Percentiles rank a stretch among this genome's conserved stretches.
These are phyloP conservation scores for Jatropha curcas DNA, from an alignment of 345 rosid genomes.

Conservation along the genomic window DNA sequence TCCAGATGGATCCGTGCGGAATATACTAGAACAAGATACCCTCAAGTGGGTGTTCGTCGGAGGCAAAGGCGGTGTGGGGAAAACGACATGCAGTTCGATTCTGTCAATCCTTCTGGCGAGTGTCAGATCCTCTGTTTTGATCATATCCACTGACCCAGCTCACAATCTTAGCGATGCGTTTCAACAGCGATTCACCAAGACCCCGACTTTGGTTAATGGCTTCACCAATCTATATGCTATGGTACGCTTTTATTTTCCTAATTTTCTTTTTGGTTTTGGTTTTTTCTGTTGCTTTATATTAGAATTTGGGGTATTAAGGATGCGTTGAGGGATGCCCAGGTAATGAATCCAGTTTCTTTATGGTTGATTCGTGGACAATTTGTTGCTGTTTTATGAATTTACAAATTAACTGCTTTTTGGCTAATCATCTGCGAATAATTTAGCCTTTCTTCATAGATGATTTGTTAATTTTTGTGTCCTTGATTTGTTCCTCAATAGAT, in stretches of 20 bases:
- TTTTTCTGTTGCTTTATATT: neutral
- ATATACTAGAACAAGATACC: conserved; percentile 79
- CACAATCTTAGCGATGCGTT: conserved; percentile 99
- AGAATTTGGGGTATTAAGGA: conserved; percentile 1
- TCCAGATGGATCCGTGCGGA: conserved; percentile 70
- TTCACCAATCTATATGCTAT: conserved; percentile 92
- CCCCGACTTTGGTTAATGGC: conserved; percentile 85
- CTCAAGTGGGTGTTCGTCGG: conserved; percentile 99
- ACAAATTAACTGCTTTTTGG: neutral
- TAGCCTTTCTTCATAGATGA: no score
- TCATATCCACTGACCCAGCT: conserved; percentile 99
- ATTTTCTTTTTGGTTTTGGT: neutral
- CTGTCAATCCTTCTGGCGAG: conserved; percentile 72
- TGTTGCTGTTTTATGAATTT: neutral
- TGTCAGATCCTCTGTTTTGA: conserved; percentile 89
- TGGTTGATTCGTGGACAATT: conserved; percentile 1
- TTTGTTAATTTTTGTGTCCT: neutral
- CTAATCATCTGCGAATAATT: neutral
- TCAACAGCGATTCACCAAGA: conserved; percentile 91
- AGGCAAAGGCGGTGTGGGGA: conserved; percentile 98
- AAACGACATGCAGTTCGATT: conserved; percentile 96
- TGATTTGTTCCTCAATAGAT: no score
- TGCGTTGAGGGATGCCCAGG: conserved; percentile 11
- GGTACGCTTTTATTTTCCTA: conserved; percentile 38
- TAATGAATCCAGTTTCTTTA: neutral